phyloP scores from a whole-genome alignment of 2,329 filamentous ascomycete species.

The Diaporthe vexans region DNA sequence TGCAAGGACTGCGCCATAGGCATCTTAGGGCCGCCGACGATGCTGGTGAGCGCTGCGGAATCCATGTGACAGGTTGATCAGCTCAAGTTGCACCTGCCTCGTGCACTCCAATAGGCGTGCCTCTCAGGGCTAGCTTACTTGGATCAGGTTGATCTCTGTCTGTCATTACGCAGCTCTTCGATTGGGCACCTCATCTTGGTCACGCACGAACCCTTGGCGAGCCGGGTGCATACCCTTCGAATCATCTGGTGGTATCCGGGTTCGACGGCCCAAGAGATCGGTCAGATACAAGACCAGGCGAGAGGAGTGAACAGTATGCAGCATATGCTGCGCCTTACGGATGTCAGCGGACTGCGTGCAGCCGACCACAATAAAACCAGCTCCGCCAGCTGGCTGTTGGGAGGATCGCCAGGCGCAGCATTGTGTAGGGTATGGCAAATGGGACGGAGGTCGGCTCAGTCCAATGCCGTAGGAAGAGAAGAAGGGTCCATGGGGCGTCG shows the following conservation, averaged over 20 bases:
- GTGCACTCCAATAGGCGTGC: background rate
- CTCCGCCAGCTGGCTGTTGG: background rate
- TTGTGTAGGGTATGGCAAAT: background rate
- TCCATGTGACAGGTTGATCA: background rate
- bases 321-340: constrained; percentile 15
- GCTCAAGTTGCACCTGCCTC: background rate
- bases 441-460: constrained; percentile 21
- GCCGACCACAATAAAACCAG: background rate
- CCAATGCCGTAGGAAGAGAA: constrained; percentile 1
- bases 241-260: background rate
- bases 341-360: constrained; percentile 3
- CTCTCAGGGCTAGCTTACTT: background rate
- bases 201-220: constrained; percentile 12
- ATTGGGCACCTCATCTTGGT: constrained; percentile 17
- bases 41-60: background rate
- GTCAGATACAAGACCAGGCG: background rate
- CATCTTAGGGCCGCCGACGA: background rate
- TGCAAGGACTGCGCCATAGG: constrained; percentile 3
- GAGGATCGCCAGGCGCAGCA: background rate
- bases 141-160: background rate
- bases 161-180: background rate
- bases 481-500: constrained; percentile 27
- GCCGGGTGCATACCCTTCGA: background rate
- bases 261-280: constrained; percentile 2
- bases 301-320: background rate